phyloP scores from a whole-genome alignment of 768 basidiomycete species.

The Termitomyces sp. region DNA sequence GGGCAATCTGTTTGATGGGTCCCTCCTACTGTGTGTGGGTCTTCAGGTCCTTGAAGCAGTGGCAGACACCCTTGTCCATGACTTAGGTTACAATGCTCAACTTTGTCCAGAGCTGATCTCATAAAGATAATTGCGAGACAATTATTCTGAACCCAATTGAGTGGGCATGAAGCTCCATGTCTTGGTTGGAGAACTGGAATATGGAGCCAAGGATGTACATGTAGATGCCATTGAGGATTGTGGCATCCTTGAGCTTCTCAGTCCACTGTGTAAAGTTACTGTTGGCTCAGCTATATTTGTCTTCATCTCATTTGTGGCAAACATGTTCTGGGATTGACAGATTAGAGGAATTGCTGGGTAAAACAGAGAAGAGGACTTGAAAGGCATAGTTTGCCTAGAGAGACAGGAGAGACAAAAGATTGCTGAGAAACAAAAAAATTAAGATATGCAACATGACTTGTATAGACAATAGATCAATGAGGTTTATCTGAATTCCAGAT shows the following conservation, averaged over 20 bases:
- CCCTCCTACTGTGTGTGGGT: not conserved
- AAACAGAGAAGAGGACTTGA: not conserved
- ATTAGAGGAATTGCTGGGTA: not conserved
- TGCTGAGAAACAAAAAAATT: not conserved
- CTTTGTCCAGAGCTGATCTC: not conserved
- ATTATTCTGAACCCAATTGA: not conserved
- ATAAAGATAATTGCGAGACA: not conserved
- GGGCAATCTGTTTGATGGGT: not conserved
- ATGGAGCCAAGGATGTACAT: not conserved
- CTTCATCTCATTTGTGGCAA: not conserved
- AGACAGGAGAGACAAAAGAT: no score
- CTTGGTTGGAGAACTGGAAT: not conserved
- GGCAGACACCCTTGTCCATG: not conserved
- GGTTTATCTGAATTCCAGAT: not conserved
- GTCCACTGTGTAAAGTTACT: not conserved
- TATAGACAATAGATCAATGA: not conserved
- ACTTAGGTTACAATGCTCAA: not conserved
- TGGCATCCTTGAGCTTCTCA: not conserved
- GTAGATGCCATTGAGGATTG: not conserved
- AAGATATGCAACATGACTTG: no score
- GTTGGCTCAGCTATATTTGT: not conserved
- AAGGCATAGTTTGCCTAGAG: not conserved
- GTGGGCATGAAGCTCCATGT: not conserved
- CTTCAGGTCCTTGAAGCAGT: not conserved
- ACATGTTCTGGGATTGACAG: not conserved